phyloP scores from a whole-genome alignment of 352 stramenopile species.

The Globisporangium cylindrosporum region DNA sequence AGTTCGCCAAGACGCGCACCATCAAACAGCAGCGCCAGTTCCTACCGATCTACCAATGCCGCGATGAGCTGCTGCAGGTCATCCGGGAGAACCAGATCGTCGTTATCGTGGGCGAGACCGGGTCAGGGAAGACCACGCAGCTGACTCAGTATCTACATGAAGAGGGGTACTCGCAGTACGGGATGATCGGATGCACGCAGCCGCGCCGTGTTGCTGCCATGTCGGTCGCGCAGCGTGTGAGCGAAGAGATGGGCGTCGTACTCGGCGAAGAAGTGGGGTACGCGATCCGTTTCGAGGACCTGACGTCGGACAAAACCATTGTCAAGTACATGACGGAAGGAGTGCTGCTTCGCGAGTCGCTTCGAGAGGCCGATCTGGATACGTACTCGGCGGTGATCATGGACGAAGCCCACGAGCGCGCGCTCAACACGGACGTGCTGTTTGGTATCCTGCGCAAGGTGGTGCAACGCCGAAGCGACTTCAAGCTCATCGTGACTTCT shows the following conservation, averaged over 20 bases:
- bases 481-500: conserved; percentile 92
- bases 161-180: conserved; percentile 87
- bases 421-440: conserved; percentile 93
- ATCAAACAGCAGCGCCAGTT: conserved; percentile 96
- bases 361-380: conserved; percentile 85
- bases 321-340: conserved; percentile 98
- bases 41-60: conserved; percentile 94
- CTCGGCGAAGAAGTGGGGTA: conserved; percentile 91
- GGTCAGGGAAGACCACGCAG: conserved; percentile 97
- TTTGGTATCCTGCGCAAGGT: conserved; percentile 93
- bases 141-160: conserved; percentile 95
- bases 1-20: conserved; percentile 96
- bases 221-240: conserved; percentile 98
- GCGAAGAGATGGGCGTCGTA: conserved; percentile 95
- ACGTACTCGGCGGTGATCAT: conserved; percentile 91
- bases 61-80: conserved; percentile 95
- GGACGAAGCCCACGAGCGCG: conserved; percentile 94
- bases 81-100: conserved; percentile 98
- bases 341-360: conserved; percentile 91
- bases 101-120: conserved; percentile 98
- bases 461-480: conserved; percentile 84
- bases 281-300: conserved; percentile 94
- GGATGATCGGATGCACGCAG: conserved; percentile 96
- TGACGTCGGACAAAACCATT: conserved; percentile 92
- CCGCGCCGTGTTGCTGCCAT: conserved; percentile 98